A percentile compares a stretch with the other conserved stretches of the same genome.
Evolutionary conservation across 768 basidiomycete species (phyloP).

Genomic region (Stropharia rugosoannulata): DNA sequence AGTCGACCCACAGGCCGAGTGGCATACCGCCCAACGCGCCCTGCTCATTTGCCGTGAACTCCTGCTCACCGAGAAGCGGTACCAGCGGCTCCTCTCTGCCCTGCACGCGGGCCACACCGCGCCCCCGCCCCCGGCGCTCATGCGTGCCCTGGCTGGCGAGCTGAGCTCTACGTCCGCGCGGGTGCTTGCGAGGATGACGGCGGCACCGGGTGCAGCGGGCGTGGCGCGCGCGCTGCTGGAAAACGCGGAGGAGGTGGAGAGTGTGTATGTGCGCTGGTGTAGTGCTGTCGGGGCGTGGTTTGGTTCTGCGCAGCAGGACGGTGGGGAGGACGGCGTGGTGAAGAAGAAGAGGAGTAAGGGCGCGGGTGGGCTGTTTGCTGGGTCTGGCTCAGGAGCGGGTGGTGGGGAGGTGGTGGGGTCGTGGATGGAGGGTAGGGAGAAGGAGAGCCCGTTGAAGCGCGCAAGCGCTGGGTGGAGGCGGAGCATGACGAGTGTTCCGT

Average conservation of each 20-base stretch:
- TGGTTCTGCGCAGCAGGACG: neutral
- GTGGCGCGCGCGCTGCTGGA: conserved; percentile 59
- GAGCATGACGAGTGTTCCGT: conserved; percentile 21
- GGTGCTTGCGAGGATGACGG: conserved; percentile 46
- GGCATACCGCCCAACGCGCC: conserved; percentile 36
- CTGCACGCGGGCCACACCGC: conserved; percentile 32
- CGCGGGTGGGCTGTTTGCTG: conserved; percentile 3
- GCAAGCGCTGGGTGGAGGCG: conserved; percentile 21
- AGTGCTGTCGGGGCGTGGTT: conserved; percentile 53
- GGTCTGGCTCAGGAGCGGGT: too few relatives aligned
- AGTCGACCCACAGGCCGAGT: conserved; percentile 2
- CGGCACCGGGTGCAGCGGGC: conserved; percentile 62
- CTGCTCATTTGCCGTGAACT: conserved; percentile 41
- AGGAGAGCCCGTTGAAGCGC: conserved; percentile 17
- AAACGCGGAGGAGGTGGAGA: conserved; percentile 48
- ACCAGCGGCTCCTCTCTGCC: conserved; percentile 31
- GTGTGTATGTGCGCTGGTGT: conserved; percentile 62
- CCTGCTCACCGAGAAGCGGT: conserved; percentile 43
- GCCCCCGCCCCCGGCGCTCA: conserved; percentile 50
- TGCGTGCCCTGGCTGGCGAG: conserved; percentile 49
- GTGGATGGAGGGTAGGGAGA: neutral
- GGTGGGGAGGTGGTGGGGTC: too few relatives aligned
- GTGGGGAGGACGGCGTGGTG: neutral
- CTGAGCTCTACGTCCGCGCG: conserved; percentile 47
- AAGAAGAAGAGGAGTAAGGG: neutral